These are phyloP conservation scores for Coniferiporia weirii DNA, from an alignment of 1,284 basidiomycete genomes.

Conservation along the genomic window DNA sequence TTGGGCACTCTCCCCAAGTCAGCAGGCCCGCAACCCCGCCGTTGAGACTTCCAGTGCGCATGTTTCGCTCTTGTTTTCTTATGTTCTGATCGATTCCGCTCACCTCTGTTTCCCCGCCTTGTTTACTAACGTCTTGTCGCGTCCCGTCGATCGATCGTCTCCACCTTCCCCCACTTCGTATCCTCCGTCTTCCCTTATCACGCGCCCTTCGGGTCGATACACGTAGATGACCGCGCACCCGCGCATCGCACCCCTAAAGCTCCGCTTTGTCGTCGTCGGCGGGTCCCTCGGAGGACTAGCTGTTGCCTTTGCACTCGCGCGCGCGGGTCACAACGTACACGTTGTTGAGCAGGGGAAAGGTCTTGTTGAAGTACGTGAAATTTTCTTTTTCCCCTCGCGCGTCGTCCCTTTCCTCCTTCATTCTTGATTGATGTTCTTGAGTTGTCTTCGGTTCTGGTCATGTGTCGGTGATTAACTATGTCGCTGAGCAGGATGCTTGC, in stretches of 20 bases:
- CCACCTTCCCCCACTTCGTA: not conserved
- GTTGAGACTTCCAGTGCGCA: constrained; percentile 13
- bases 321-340: constrained; percentile 47
- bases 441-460: not conserved
- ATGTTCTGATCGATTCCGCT: not conserved
- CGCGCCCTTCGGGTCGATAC: not conserved
- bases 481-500: constrained; percentile 24
- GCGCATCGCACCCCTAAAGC: constrained; percentile 15
- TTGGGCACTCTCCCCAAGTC: constrained; percentile 10
- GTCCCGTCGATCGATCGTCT: not conserved
- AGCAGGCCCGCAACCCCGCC: constrained; percentile 13
- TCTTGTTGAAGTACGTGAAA: constrained; percentile 30
- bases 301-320: constrained; percentile 41
- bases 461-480: constrained; percentile 7
- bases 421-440: too few relatives aligned
- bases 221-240: constrained; percentile 9
- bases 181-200: not conserved
- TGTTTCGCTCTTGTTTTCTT: not conserved
- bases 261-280: constrained; percentile 24
- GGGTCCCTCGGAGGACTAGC: constrained; percentile 39
- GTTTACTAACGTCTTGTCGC: not conserved
- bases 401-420: not conserved
- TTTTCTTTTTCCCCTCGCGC: not conserved
- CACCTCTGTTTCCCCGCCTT: not conserved
- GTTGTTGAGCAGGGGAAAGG: constrained; percentile 41